Base-by-base conservation (phyloP, 163 green algal genomes). In the Trebouxiophyceae sp. region DNA sequence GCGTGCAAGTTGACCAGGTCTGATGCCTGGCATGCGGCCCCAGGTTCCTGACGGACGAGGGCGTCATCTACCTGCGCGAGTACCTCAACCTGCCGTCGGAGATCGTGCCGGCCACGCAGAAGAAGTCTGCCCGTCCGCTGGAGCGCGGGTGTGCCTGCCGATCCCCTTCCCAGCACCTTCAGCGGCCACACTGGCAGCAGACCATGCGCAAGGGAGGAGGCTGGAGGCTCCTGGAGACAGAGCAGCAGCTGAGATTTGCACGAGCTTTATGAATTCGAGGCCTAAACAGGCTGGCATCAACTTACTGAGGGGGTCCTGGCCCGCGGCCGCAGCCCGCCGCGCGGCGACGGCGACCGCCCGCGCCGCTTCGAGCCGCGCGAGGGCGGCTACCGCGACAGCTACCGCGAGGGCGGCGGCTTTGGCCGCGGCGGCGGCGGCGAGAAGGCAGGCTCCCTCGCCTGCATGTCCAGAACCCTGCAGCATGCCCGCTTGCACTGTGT, bases 61-160 rank as follows among this genome's bases (percentile, higher is more conserved):
- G 95, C 71, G 98, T 99, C 74, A 91, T 97, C 77, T 95, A 94
- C 84, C 88, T 99, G 73, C 84, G 95, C 45, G 89, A 95, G 81
- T 98, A 96, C 87, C 85, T 99, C 31, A 97, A 96, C 87, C 83
- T 99, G 70, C 90, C 92, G 31, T 80, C 80, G 20, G 95, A 99
- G 72, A 91, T 95, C 58, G 89, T 97, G 76, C 90, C 90, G 47
- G 88, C 87, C 67, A 97, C 90, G 1, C 86, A 95, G 1, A 97
- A 95, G 84, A 96, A 95, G 84, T 80, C 64, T 44, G 86, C 74
- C 34, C 72, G 75, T 30, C 77, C 82, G 12, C 74, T 88, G 60
- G 78, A 86, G 75, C 68, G 77, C 60, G 70, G 64, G 66, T 71
- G 57, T 68, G 65, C 69, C 58, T 65, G 71, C 57, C 39, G 63